Percentiles rank a stretch among this genome's conserved stretches.
These are phyloP conservation scores for Trichoderma harzianum DNA, from an alignment of 2,329 filamentous ascomycete species.

Conservation along the genomic window DNA sequence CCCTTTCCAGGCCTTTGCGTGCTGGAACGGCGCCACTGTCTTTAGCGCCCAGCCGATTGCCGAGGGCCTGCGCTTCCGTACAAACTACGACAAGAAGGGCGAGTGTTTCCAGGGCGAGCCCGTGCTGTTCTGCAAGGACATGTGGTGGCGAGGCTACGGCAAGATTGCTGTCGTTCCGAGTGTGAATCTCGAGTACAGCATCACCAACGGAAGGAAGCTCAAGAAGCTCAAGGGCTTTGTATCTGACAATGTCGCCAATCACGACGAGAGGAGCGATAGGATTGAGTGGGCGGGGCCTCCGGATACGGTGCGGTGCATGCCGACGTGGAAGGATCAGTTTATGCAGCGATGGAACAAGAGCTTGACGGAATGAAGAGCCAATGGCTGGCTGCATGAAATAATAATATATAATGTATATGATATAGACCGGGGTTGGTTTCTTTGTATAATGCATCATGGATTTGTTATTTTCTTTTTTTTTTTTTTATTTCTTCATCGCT, in stretches of 20 bases:
- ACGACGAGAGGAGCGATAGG: slow-evolving; percentile 28
- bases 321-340: slow-evolving; percentile 38
- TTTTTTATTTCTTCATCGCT: not conserved
- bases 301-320: slow-evolving; percentile 47
- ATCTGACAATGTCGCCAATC: slow-evolving; percentile 31
- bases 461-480: not conserved
- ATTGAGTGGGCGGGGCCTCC: slow-evolving; percentile 49
- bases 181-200: slow-evolving; percentile 54
- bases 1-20: slow-evolving; percentile 60
- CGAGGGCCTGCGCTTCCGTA: slow-evolving; percentile 44
- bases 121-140: slow-evolving; percentile 54
- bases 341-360: slow-evolving; percentile 39
- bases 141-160: slow-evolving; percentile 49
- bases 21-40: slow-evolving; percentile 56
- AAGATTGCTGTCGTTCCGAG: slow-evolving; percentile 55
- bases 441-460: not conserved
- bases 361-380: not conserved
- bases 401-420: not conserved
- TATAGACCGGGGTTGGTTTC: not conserved
- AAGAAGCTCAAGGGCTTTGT: slow-evolving; percentile 52
- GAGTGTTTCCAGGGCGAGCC: slow-evolving; percentile 57
- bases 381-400: not conserved
- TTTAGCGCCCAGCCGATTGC: slow-evolving; percentile 48
- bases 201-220: slow-evolving; percentile 42
- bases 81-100: slow-evolving; percentile 23